phyloP scores from a whole-genome alignment of 495 filamentous ascomycete species.

The Xylaria sp. region DNA sequence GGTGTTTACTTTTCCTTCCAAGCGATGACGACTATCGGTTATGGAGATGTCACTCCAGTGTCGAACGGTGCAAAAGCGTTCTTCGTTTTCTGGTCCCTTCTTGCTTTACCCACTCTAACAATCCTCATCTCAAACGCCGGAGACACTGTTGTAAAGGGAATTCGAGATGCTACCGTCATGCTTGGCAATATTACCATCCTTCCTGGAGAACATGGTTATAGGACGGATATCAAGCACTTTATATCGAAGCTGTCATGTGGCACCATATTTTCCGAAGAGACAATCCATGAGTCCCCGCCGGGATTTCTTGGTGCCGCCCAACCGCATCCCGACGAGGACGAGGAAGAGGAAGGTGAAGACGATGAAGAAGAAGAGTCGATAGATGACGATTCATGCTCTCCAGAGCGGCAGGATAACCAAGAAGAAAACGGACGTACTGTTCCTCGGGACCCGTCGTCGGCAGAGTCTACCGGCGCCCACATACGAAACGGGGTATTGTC shows the following conservation, averaged over 20 bases:
- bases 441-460: constrained; percentile 15
- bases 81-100: constrained; percentile 89
- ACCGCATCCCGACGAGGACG: constrained; percentile 29
- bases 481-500: neutral
- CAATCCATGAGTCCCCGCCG: constrained; percentile 42
- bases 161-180: constrained; percentile 73
- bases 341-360: constrained; percentile 28
- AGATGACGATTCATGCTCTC: constrained; percentile 31
- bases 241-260: constrained; percentile 47
- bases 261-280: constrained; percentile 42
- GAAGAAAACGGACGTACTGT: constrained; percentile 27
- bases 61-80: constrained; percentile 78
- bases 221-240: constrained; percentile 46
- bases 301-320: constrained; percentile 53
- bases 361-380: constrained; percentile 16
- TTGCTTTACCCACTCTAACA: constrained; percentile 83
- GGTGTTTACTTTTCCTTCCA: constrained; percentile 82
- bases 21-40: constrained; percentile 83
- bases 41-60: constrained; percentile 75
- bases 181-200: constrained; percentile 78
- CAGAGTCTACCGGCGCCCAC: constrained; percentile 11
- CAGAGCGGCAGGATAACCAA: constrained; percentile 30
- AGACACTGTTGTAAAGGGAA: constrained; percentile 73
- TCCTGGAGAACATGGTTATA: constrained; percentile 67
- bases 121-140: constrained; percentile 86